Percentiles rank a stretch among this genome's conserved stretches.
Conservation (phyloP, 2,329 filamentous ascomycete genomes). For the Colletotrichum abscissum region DNA sequence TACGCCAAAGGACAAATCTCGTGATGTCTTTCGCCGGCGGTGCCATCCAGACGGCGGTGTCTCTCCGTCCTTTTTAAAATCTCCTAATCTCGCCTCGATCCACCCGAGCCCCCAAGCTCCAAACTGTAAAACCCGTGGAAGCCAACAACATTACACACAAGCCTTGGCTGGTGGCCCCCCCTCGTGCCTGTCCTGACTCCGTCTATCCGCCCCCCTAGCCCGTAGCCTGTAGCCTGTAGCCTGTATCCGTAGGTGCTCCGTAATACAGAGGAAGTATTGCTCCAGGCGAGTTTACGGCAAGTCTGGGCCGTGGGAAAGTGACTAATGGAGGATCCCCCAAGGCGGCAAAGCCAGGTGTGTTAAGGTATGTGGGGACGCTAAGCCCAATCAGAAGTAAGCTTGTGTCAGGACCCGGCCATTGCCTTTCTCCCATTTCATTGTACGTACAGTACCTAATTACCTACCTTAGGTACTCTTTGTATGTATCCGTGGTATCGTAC, state of each 20-base stretch:
- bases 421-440: too few relatives aligned
- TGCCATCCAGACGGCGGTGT: neutral
- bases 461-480: too few relatives aligned
- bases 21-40: neutral
- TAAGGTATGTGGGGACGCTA: slow-evolving; percentile 27
- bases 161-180: slow-evolving; percentile 2
- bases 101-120: slow-evolving; percentile 1
- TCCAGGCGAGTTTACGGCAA: slow-evolving; percentile 12
- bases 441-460: too few relatives aligned
- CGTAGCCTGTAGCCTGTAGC: too few relatives aligned
- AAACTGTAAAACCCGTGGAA: neutral
- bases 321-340: neutral
- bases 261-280: slow-evolving; percentile 2
- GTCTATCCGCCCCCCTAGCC: neutral
- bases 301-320: neutral
- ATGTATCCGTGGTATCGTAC: too few relatives aligned
- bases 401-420: slow-evolving; percentile 26
- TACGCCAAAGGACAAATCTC: neutral
- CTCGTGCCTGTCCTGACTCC: neutral
- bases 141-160: neutral
- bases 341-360: neutral
- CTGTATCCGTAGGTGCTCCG: neutral
- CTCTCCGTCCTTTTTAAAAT: neutral
- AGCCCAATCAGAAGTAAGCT: slow-evolving; percentile 32
- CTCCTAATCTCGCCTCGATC: neutral